Conservation (phyloP, 495 filamentous ascomycete genomes). For the Aspergillus kassunensis region DNA sequence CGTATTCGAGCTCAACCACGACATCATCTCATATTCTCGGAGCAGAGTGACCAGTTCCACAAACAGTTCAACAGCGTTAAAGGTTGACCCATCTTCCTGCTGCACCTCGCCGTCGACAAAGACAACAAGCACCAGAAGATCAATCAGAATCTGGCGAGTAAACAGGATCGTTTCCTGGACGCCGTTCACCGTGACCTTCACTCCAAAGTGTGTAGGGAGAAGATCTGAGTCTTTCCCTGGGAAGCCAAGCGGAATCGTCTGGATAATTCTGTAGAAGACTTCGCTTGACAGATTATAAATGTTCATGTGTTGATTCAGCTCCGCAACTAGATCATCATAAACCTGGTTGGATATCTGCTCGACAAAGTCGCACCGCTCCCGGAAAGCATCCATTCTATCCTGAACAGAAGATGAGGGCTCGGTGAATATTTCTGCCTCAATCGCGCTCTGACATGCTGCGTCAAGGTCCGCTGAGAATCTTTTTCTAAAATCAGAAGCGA, state of each 20-base stretch:
- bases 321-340: constrained; percentile 41
- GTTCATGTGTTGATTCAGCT: constrained; percentile 36
- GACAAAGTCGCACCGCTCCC: constrained; percentile 65
- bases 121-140: constrained; percentile 76
- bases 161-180: constrained; percentile 74
- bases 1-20: constrained; percentile 68
- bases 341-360: constrained; percentile 72
- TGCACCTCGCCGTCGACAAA: constrained; percentile 79
- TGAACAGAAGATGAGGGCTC: constrained; percentile 60
- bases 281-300: constrained; percentile 47
- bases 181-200: constrained; percentile 64
- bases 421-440: constrained; percentile 66
- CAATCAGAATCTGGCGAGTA: constrained; percentile 62
- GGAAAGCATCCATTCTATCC: constrained; percentile 67
- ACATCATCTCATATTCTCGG: constrained; percentile 69
- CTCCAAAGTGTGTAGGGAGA: constrained; percentile 62
- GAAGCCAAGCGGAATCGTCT: constrained; percentile 36
- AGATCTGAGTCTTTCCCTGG: constrained; percentile 45
- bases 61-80: constrained; percentile 67
- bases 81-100: constrained; percentile 58
- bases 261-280: constrained; percentile 47
- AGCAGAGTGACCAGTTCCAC: constrained; percentile 61
- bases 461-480: constrained; percentile 59
- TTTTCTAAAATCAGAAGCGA: constrained; percentile 55
- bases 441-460: constrained; percentile 53